Evolutionary conservation across 2,329 filamentous ascomycete genomes (phyloP).

Genomic region (Dactylonectria estremocensis): DNA sequence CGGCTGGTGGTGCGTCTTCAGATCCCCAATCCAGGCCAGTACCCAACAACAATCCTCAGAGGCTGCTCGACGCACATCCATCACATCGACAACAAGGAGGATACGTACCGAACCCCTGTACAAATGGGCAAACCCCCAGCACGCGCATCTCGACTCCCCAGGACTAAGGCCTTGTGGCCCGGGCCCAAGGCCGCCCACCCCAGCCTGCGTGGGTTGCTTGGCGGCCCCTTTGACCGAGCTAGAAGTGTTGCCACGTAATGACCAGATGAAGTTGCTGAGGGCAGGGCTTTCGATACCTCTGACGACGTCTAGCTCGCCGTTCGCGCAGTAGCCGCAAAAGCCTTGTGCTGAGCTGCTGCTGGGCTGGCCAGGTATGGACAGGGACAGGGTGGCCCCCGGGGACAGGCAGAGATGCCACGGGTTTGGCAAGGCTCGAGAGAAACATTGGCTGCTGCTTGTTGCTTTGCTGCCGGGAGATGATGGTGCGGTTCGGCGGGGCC

Average conservation of each 20-base stretch:
- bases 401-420: conserved; percentile 30
- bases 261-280: conserved; percentile 30
- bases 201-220: conserved; percentile 42
- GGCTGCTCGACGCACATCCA: conserved; percentile 7
- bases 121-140: conserved; percentile 13
- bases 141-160: conserved; percentile 32
- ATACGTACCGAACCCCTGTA: conserved; percentile 29
- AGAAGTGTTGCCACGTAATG: conserved; percentile 50
- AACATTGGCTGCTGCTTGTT: conserved; percentile 25
- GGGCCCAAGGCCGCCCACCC: conserved; percentile 41
- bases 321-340: conserved; percentile 20
- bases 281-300: conserved; percentile 30
- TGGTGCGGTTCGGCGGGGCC: conserved; percentile 41
- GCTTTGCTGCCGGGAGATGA: conserved; percentile 43
- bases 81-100: conserved; percentile 25
- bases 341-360: conserved; percentile 15
- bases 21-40: conserved; percentile 22
- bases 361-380: conserved; percentile 12
- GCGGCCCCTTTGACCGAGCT: conserved; percentile 48
- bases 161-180: conserved; percentile 28
- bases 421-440: conserved; percentile 32
- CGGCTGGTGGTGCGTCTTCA: conserved; percentile 20
- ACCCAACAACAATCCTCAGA: conserved; percentile 9
- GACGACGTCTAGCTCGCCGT: conserved; percentile 29
- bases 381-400: conserved; percentile 4